Conservation (phyloP, 2,329 filamentous ascomycete species). For the Nemania abortiva region DNA sequence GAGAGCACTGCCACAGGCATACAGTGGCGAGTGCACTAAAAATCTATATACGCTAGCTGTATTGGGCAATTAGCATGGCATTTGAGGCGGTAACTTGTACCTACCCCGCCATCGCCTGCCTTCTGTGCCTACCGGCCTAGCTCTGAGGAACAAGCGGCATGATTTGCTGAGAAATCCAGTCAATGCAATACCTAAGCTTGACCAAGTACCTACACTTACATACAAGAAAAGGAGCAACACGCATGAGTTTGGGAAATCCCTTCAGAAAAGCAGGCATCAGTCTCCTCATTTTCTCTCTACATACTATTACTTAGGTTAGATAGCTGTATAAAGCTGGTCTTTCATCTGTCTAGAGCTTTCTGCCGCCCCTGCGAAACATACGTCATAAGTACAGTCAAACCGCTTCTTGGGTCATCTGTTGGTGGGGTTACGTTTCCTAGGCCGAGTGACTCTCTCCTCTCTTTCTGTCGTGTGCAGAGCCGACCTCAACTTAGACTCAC, state of each 20-base stretch:
- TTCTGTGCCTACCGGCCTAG: constrained; percentile 3
- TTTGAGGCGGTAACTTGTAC: constrained; percentile 1
- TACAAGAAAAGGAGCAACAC: background rate
- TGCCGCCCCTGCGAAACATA: constrained; percentile 5
- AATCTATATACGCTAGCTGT: background rate
- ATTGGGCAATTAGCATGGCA: background rate
- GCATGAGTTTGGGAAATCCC: background rate
- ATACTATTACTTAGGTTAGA: background rate
- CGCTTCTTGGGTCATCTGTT: constrained; percentile 1
- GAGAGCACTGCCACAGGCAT: background rate
- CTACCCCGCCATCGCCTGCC: constrained; percentile 3
- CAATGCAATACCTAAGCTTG: constrained; percentile 18
- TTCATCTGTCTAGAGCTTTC: constrained; percentile 5
- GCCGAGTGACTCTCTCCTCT: background rate
- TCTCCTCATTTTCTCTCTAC: background rate
- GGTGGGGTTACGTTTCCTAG: constrained; percentile 33
- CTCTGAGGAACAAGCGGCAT: constrained; percentile 25
- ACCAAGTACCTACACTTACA: background rate
- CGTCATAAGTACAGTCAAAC: constrained; percentile 28
- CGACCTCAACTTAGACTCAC: background rate
- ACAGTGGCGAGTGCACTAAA: background rate
- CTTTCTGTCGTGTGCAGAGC: constrained; percentile 13
- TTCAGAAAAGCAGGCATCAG: background rate
- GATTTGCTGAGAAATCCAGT: constrained; percentile 38
- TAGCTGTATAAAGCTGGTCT: constrained; percentile 17